Evolutionary conservation across 177 flowering plant species (phyloP).

Genomic region (Telopea speciosissima): DNA sequence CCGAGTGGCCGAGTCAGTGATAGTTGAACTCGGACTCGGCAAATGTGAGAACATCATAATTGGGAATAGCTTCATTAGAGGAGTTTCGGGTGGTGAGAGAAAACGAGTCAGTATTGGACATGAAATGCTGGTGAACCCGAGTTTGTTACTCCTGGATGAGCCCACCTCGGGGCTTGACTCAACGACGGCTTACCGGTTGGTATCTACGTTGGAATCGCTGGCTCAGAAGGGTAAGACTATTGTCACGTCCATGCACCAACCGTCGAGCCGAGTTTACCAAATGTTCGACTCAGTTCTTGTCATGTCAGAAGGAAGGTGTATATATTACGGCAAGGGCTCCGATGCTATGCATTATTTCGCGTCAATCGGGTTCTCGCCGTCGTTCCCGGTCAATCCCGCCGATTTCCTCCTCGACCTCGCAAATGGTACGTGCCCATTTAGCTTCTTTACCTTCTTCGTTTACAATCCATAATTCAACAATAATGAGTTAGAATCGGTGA

Average conservation of each 20-base stretch:
- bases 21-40: slow-evolving; percentile 39
- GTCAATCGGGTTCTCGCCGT: slow-evolving; percentile 52
- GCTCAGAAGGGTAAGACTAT: slow-evolving; percentile 69
- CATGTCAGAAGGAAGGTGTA: slow-evolving; percentile 47
- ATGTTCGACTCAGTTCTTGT: slow-evolving; percentile 60
- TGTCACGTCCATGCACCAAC: slow-evolving; percentile 73
- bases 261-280: slow-evolving; percentile 66
- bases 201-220: slow-evolving; percentile 35
- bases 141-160: slow-evolving; percentile 65
- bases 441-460: too few species aligned
- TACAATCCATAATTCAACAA: not conserved
- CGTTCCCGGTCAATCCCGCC: slow-evolving; percentile 72
- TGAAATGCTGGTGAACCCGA: slow-evolving; percentile 75
- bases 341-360: slow-evolving; percentile 68
- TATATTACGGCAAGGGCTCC: slow-evolving; percentile 64
- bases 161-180: slow-evolving; percentile 86
- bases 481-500: not conserved
- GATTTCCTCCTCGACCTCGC: slow-evolving; percentile 90
- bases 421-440: slow-evolving; percentile 47
- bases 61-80: slow-evolving; percentile 55
- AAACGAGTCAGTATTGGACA: slow-evolving; percentile 74
- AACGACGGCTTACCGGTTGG: slow-evolving; percentile 66
- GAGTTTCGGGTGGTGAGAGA: slow-evolving; percentile 79
- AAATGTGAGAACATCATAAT: slow-evolving; percentile 52
- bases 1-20: slow-evolving; percentile 38